phyloP scores from a whole-genome alignment of 73 alveolate species.

The Durusdinium trenchii region DNA sequence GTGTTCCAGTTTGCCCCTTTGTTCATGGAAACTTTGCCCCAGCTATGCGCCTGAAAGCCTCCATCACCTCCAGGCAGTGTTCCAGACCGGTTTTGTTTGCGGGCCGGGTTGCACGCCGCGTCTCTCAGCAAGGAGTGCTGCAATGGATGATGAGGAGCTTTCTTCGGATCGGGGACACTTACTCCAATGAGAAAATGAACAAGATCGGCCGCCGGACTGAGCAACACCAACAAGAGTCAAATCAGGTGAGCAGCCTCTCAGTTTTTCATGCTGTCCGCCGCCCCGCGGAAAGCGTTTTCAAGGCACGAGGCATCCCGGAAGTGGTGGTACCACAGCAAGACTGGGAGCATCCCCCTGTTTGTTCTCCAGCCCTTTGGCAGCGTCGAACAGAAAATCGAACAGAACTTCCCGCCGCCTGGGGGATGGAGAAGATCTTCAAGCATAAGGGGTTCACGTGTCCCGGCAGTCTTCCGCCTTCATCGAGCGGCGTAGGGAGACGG shows the following conservation, averaged over 20 bases:
- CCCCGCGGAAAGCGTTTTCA: not conserved
- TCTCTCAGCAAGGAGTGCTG: not conserved
- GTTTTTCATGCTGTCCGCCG: not conserved
- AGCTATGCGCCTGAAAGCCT: too few species aligned
- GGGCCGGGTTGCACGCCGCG: not conserved
- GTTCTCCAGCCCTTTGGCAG: not conserved
- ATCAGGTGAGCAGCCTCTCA: not conserved
- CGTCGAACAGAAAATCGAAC: not conserved
- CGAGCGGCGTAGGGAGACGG: not conserved
- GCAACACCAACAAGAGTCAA: not conserved
- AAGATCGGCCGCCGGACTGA: not conserved
- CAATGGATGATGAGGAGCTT: not conserved
- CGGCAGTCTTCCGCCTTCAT: not conserved
- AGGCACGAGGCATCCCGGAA: not conserved
- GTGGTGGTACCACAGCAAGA: not conserved
- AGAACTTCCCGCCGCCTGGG: not conserved
- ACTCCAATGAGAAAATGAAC: not conserved
- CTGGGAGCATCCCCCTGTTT: not conserved
- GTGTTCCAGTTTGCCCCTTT: too few species aligned
- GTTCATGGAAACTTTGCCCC: too few species aligned
- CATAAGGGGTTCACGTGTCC: not conserved
- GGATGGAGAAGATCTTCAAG: not conserved
- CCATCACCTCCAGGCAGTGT: too few species aligned
- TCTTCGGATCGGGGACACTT: not conserved
- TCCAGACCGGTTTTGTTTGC: too few species aligned